Base-by-base conservation (phyloP, 208 protist genomes). In the Entamoeba dispar region DNA sequence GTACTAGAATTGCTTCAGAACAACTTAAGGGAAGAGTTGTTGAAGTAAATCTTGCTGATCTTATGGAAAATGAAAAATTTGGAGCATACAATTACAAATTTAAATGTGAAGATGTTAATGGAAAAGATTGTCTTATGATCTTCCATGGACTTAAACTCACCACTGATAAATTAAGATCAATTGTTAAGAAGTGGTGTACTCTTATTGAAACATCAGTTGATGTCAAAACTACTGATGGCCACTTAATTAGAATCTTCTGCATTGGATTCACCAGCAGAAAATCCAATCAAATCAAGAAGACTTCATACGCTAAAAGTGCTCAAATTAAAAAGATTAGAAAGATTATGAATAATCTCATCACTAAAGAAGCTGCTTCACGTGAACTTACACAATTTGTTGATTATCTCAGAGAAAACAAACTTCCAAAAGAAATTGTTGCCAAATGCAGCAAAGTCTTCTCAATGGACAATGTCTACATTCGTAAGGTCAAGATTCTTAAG, bases 91-190 rank as follows among this genome's bases (percentile, higher is more conserved):
- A 99, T 95, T 97, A 99, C 94, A 97, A 97, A 95, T 97, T 99
- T 91, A 95, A 95, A 91, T 96, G 97, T 92, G 97, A 99, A 95
- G 98, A 99, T 94, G 98, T 99, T 69, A 96, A 98, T 95, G 98
- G 98, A 92, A 96, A 96, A 92, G 97, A 97, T 94, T 96, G 97
- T 94, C 97, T 99, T 51, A 99, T 98, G 93, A 98, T 99, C 96
- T 99, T 99, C 96, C 97, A 98, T 96, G 98, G 98, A 95, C 97
- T 99, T 95, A 93, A 97, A 95, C 96, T 99, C 95, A 99, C 98
- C 94, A 98, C 97, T 51, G 98, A 99, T 96, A 98, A 98, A 96
- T 95, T 98, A 91, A 96, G 96, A 92, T 98, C 97, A 92, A 96
- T 99, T 50, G 96, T 99, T 94, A 96, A 97, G 94, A 99, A 99